Evolutionary conservation across 1,284 basidiomycete species (phyloP).

Genomic region (Fomitiporia mediterranea): DNA sequence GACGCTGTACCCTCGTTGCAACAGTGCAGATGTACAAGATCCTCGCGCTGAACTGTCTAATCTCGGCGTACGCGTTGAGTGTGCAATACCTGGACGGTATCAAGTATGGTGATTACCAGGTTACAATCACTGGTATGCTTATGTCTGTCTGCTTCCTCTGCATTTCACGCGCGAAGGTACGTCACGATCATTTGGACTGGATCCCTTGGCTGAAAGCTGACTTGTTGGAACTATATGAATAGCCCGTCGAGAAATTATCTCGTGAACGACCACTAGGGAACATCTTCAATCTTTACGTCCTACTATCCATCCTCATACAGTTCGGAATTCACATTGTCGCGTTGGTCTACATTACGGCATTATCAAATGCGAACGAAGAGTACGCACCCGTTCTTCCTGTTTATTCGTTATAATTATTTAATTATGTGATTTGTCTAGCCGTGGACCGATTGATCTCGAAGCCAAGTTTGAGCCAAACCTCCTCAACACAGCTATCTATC

Average conservation of each 20-base stretch:
- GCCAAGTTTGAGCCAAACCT: constrained; percentile 92
- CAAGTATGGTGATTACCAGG: constrained; percentile 96
- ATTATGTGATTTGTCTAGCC: constrained; percentile 35
- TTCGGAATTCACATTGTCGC: constrained; percentile 88
- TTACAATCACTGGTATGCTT: constrained; percentile 89
- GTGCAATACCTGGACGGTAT: constrained; percentile 97
- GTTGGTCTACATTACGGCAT: constrained; percentile 85
- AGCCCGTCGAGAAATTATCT: constrained; percentile 91
- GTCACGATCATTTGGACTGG: constrained; percentile 22
- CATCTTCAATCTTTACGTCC: constrained; percentile 93
- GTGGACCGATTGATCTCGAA: constrained; percentile 83
- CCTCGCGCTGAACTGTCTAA: constrained; percentile 90
- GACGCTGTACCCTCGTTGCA: constrained; percentile 92
- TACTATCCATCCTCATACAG: constrained; percentile 85
- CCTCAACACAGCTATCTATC: constrained; percentile 92
- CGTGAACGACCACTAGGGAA: constrained; percentile 88
- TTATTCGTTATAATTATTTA: constrained; percentile 7
- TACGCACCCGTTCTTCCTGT: constrained; percentile 38
- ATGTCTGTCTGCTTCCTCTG: constrained; percentile 98
- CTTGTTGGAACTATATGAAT: neutral
- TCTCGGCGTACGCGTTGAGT: constrained; percentile 92
- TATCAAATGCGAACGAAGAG: constrained; percentile 77
- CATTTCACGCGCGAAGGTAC: constrained; percentile 92
- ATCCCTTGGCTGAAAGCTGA: neutral
- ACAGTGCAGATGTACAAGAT: constrained; percentile 99